Evolutionary conservation across 2,329 filamentous ascomycete species (phyloP).

Genomic region (Xenoacremonium recifei): DNA sequence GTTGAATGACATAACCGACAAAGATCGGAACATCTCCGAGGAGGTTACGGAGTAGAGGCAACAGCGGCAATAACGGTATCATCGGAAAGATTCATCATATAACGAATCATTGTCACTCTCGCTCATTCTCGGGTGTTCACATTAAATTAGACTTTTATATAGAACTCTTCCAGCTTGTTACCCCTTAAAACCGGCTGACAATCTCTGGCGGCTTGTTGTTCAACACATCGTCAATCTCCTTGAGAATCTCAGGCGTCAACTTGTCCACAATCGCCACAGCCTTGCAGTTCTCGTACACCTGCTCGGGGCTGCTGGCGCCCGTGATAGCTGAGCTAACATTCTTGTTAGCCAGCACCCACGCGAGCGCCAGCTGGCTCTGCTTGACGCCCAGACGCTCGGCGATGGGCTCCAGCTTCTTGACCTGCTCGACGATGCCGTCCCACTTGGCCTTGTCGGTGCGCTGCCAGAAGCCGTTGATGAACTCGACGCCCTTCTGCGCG

Average conservation of each 20-base stretch:
- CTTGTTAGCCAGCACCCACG: constrained; percentile 62
- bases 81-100: too few species aligned
- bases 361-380: constrained; percentile 54
- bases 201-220: constrained; percentile 55
- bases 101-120: too few species aligned
- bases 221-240: constrained; percentile 58
- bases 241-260: constrained; percentile 58
- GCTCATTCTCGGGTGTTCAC: too few species aligned
- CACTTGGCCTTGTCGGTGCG: constrained; percentile 51
- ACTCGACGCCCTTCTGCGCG: constrained; percentile 53
- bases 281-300: constrained; percentile 59
- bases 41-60: too few species aligned
- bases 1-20: not conserved
- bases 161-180: not conserved
- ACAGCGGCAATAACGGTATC: too few species aligned
- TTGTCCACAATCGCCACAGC: constrained; percentile 52
- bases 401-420: constrained; percentile 59
- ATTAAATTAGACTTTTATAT: too few species aligned
- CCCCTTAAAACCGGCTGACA: constrained; percentile 30
- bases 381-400: constrained; percentile 63
- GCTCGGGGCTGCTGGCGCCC: constrained; percentile 55
- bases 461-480: constrained; percentile 53
- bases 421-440: constrained; percentile 56
- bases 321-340: constrained; percentile 62
- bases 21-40: constrained; percentile 5